A percentile compares a stretch with the other conserved stretches of the same genome.
phyloP scores from a whole-genome alignment of 2,329 filamentous ascomycete genomes.

The Talaromyces sp. region DNA sequence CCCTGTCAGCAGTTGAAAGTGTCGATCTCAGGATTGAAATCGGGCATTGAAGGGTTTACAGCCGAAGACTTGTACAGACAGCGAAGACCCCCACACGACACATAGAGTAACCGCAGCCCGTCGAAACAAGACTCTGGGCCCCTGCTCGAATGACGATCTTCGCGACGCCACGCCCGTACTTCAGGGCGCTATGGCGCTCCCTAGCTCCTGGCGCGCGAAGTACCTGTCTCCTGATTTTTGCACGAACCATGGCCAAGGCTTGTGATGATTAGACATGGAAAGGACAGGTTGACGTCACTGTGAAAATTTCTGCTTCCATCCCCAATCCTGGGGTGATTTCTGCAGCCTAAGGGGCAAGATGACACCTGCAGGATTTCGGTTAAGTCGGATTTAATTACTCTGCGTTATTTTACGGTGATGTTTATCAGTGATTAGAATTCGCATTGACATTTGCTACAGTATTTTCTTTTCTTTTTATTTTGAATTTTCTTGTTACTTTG shows the following conservation, averaged over 20 bases:
- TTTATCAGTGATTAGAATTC: too few relatives aligned
- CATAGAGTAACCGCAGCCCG: conserved; percentile 16
- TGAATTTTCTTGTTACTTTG: background rate
- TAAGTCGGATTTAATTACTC: background rate
- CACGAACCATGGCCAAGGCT: conserved; percentile 11
- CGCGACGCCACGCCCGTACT: conserved; percentile 26
- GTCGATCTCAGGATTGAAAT: conserved; percentile 3
- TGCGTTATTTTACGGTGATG: background rate
- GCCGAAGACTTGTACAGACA: background rate
- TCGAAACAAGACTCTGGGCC: conserved; percentile 23
- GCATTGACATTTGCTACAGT: background rate
- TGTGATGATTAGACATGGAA: conserved; percentile 1
- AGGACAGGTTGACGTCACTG: conserved; percentile 25
- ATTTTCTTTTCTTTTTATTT: conserved; percentile 4
- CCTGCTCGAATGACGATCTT: conserved; percentile 22
- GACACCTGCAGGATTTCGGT: background rate
- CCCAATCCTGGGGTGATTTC: background rate
- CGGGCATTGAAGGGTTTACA: background rate
- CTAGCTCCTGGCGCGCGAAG: background rate
- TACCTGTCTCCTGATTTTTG: conserved; percentile 16
- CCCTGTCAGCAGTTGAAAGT: background rate
- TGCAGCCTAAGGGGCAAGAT: background rate
- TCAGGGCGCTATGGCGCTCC: conserved; percentile 8
- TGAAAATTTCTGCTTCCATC: background rate
- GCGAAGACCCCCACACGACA: background rate